phyloP scores from a whole-genome alignment of 2,329 filamentous ascomycete species.

The Monosporascus sp. region DNA sequence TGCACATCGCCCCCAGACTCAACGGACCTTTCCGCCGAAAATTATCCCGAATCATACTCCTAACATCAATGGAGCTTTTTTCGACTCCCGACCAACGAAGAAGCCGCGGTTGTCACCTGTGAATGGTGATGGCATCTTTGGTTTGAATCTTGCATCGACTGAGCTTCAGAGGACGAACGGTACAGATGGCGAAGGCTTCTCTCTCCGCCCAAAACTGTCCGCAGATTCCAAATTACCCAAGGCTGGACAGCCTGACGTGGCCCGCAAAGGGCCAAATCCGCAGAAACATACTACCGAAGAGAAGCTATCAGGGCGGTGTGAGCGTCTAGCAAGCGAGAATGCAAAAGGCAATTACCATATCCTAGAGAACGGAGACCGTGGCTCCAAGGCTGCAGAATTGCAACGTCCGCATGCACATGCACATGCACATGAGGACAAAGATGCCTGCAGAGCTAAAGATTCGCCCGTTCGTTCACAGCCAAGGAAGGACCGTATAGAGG shows the following conservation, averaged over 20 bases:
- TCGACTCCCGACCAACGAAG: constrained; percentile 13
- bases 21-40: not conserved
- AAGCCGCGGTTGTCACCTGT: constrained; percentile 9
- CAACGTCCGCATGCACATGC: no score
- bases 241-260: not conserved
- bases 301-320: not conserved
- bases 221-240: not conserved
- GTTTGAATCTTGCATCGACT: no score
- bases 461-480: not conserved
- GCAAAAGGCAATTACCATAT: not conserved
- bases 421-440: not conserved
- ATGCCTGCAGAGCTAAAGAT: not conserved
- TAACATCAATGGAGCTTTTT: constrained; percentile 3
- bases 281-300: not conserved
- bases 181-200: not conserved
- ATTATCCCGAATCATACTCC: constrained; percentile 2
- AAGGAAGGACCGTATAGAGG: not conserved
- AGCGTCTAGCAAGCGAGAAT: not conserved
- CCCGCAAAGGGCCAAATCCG: not conserved
- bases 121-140: not conserved
- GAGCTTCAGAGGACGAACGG: not conserved
- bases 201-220: not conserved
- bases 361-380: no score
- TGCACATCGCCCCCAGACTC: not conserved
- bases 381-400: no score